phyloP scores from a whole-genome alignment of 257 asterid genomes.

The Thymus quinquecostatus region DNA sequence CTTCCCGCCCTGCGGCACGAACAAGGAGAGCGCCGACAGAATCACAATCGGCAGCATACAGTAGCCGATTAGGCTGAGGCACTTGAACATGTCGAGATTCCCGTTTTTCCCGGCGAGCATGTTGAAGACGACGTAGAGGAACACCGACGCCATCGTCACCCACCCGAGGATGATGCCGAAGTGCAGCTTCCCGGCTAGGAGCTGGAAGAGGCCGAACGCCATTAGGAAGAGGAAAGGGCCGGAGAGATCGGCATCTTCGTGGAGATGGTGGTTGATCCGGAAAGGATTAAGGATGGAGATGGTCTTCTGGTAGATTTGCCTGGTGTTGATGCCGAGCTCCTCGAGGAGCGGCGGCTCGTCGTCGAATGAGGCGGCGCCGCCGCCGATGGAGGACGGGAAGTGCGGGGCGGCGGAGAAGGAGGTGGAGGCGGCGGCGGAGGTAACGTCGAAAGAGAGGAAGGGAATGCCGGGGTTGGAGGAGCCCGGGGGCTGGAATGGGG shows the following conservation, averaged over 20 bases:
- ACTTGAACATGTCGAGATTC: constrained; percentile 72
- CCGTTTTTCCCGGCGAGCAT: constrained; percentile 85
- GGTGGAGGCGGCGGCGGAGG: constrained; percentile 73
- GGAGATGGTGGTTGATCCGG: constrained; percentile 63
- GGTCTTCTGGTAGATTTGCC: constrained; percentile 77
- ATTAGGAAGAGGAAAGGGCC: constrained; percentile 81
- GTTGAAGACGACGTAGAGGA: constrained; percentile 74
- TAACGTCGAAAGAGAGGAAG: constrained; percentile 84
- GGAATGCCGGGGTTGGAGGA: constrained; percentile 69
- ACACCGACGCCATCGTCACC: constrained; percentile 81
- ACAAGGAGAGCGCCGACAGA: constrained; percentile 69
- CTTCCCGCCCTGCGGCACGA: constrained; percentile 73
- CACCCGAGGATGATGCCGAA: constrained; percentile 84
- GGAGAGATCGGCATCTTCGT: constrained; percentile 83
- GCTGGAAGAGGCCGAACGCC: constrained; percentile 83
- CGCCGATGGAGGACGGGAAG: constrained; percentile 53
- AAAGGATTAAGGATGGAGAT: constrained; percentile 59
- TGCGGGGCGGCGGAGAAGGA: constrained; percentile 77
- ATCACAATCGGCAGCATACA: constrained; percentile 80
- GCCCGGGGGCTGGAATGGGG: constrained; percentile 80
- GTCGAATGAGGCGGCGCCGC: constrained; percentile 64
- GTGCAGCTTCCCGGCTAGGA: constrained; percentile 82
- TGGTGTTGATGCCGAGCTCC: constrained; percentile 86
- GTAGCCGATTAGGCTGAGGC: constrained; percentile 82
- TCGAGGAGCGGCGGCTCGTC: constrained; percentile 93